Evolutionary conservation across 1,284 basidiomycete genomes (phyloP).

Genomic region (Mycosarcoma mackinlayi): DNA sequence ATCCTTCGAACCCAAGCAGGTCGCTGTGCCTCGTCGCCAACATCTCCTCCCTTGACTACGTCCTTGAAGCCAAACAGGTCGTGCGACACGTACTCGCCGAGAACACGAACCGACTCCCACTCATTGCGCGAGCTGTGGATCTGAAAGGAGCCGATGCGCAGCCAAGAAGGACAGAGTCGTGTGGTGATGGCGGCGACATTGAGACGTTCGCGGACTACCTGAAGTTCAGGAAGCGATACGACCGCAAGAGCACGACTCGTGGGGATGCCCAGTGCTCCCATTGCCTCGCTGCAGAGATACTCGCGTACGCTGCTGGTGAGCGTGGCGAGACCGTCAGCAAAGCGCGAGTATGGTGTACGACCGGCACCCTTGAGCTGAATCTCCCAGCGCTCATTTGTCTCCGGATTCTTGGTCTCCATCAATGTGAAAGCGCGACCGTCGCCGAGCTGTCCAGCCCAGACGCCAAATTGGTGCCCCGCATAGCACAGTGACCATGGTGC

Average conservation of each 20-base stretch:
- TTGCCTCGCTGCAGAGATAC: slow-evolving; percentile 75
- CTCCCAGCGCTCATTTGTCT: slow-evolving; percentile 71
- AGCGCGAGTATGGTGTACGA: slow-evolving; percentile 89
- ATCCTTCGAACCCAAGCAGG: slow-evolving; percentile 54
- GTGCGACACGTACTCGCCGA: slow-evolving; percentile 74
- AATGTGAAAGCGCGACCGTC: slow-evolving; percentile 93
- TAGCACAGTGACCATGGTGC: slow-evolving; percentile 64
- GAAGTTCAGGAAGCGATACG: slow-evolving; percentile 79
- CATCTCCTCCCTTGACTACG: slow-evolving; percentile 37
- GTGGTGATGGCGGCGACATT: slow-evolving; percentile 85
- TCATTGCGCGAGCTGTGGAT: slow-evolving; percentile 75
- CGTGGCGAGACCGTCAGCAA: slow-evolving; percentile 92
- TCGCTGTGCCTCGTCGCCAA: slow-evolving; percentile 3
- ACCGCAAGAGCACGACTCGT: slow-evolving; percentile 89
- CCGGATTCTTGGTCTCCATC: slow-evolving; percentile 75
- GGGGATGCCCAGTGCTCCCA: slow-evolving; percentile 86
- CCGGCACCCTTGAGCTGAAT: slow-evolving; percentile 94
- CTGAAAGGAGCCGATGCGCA: slow-evolving; percentile 92
- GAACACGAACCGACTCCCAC: slow-evolving; percentile 75
- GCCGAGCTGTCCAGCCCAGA: slow-evolving; percentile 94
- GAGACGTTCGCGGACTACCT: slow-evolving; percentile 81
- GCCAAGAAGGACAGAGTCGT: slow-evolving; percentile 87
- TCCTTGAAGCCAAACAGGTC: slow-evolving; percentile 71
- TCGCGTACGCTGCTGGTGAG: slow-evolving; percentile 91
- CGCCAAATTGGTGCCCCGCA: slow-evolving; percentile 79